A percentile compares a stretch with the other conserved stretches of the same genome.
Conservation (phyloP, 306 rosid species). For the Sindora glabra region DNA sequence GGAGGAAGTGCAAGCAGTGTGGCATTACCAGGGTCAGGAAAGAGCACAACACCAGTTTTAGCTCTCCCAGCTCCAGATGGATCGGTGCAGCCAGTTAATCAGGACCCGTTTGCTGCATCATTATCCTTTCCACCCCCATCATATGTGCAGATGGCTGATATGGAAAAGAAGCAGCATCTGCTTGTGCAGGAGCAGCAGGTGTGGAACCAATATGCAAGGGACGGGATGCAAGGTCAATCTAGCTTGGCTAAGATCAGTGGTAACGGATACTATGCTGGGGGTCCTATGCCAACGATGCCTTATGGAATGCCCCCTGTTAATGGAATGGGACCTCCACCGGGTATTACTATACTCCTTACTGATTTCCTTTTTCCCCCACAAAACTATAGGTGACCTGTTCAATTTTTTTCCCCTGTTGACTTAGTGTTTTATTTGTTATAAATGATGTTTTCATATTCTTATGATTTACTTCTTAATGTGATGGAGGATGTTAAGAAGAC, state of each 20-base stretch:
- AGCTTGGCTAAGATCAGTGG: conserved; percentile 41
- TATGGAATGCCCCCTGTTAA: too few relatives aligned
- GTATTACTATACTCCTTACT: conserved; percentile 39
- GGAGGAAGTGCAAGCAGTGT: too few relatives aligned
- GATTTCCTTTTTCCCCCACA: conserved; percentile 16
- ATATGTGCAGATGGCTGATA: conserved; percentile 60
- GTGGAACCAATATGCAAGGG: conserved; percentile 49
- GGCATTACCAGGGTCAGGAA: too few relatives aligned
- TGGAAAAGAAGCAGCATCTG: too few relatives aligned
- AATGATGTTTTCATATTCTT: conserved; percentile 15
- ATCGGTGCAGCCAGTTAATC: conserved; percentile 36
- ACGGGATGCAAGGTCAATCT: conserved; percentile 59
- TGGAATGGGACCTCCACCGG: too few relatives aligned
- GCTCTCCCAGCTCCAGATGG: too few relatives aligned
- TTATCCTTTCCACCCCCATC: conserved; percentile 46
- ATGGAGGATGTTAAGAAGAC: conserved; percentile 4
- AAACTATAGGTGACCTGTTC: not conserved
- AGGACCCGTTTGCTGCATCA: conserved; percentile 56
- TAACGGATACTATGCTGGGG: conserved; percentile 22
- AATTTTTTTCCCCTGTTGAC: conserved; percentile 6
- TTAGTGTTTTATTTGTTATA: conserved; percentile 5
- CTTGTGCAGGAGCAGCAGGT: conserved; percentile 43
- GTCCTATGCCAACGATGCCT: conserved; percentile 26
- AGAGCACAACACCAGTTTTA: too few relatives aligned
- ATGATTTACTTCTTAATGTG: conserved; percentile 18